Evolutionary conservation across 345 rosid species (phyloP), one percentile per base, ranked within the genome.

Genomic region (Pistacia atlantica): DNA sequence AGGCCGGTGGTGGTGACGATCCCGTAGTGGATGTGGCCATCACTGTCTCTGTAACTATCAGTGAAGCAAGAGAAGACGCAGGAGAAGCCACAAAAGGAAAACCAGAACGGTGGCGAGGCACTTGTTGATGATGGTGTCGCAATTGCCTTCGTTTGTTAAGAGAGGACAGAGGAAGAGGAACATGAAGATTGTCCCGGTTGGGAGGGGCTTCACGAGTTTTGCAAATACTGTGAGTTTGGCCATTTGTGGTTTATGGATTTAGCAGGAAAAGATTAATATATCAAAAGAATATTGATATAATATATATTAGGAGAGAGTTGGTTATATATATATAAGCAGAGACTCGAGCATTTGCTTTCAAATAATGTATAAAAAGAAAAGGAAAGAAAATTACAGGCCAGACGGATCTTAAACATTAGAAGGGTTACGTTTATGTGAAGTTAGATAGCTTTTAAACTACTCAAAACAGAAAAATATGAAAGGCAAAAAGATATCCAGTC

Each of bases 151-250:
- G 18, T 28, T 61, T 61, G 65, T 61, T 6, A 83, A 9, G 69
- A 83, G 82, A 60, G 84, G 85, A 73, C 69, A 80, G 11, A 85
- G 88, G 77, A 78, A 83, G 38, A 75, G 86, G 67, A 75, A 85
- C 11, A 66, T 4, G 67, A 83, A 80, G 28, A 85, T 81, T 2
- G 88, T 83, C 62, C 84, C 86, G 7, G 88, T 76, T 0, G 86
- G 88, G 20, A 85, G 83, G 63, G 76, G 81, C 81, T 77, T 80
- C 66, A 80, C 45, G 14, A 85, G 76, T 72, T 81, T 83, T 2
- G 82, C 80, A 33, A 78, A 28, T 42, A 0, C 4, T 66, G 35
- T 66, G 46, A 22, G 3, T 42, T 20, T 66, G 55, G 18, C 22
- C 65, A 28, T 61, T 61, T 61, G 17, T 17, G 65, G 28, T 11